Percentiles rank a stretch among this genome's conserved stretches.
These are phyloP conservation scores for Arthrobotrys musiformis DNA, from an alignment of 2,329 filamentous ascomycete genomes.

Conservation along the genomic window DNA sequence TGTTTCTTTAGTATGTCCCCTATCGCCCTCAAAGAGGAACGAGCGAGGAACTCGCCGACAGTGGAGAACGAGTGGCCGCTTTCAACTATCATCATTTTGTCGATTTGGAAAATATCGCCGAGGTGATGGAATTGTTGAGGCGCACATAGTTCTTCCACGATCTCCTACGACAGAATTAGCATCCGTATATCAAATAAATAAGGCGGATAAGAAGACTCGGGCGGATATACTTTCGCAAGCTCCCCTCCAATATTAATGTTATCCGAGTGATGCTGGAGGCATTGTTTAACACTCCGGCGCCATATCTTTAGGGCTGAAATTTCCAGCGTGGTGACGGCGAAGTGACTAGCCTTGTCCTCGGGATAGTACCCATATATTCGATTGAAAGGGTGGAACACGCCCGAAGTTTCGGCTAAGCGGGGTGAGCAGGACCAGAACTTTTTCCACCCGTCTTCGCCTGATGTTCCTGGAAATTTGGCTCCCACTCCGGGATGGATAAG, in stretches of 20 bases:
- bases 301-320: neutral
- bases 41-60: neutral
- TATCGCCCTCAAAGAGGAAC: neutral
- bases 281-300: neutral
- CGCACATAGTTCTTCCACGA: neutral
- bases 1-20: neutral
- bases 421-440: neutral
- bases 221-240: neutral
- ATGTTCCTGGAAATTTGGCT: neutral
- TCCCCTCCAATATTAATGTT: neutral
- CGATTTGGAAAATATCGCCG: neutral
- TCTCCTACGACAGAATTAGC: neutral
- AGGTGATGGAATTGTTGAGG: neutral
- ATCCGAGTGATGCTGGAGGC: neutral
- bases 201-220: too few species aligned
- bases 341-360: neutral
- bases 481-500: neutral
- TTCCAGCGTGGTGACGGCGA: neutral
- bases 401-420: neutral
- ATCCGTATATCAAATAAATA: too few species aligned
- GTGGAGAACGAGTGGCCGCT: neutral
- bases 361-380: neutral
- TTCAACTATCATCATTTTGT: neutral
- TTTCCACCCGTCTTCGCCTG: neutral
- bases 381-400: neutral